Base-by-base conservation (phyloP, 768 basidiomycete species). In the Macrolepiota dolichaula region DNA sequence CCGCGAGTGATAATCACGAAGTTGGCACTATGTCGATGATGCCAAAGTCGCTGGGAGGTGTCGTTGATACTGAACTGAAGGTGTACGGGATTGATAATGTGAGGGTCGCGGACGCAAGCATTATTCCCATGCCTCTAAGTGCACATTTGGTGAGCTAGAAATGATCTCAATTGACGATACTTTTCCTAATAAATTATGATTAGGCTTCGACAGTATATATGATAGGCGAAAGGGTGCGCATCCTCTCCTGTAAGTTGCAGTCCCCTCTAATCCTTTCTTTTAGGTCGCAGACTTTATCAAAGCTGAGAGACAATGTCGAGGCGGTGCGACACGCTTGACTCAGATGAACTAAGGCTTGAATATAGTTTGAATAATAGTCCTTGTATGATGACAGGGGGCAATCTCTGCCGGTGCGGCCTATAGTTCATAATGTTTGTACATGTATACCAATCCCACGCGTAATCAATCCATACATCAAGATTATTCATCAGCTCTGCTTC, bases 11-110 rank as follows among this genome's bases (percentile, higher is more conserved):
- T 54, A 72, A 73, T 42, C 74, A 77, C 58, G 72, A 71, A 24
- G 68, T 73, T 25, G 75, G 78, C 6, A 74, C 78, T 3, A 60
- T 74, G 57, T 67, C 75, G 10, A 79, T 81, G 77, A 67, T 78
- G 68, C 78, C 79, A 9, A 63, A 61, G 54, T 70, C 70, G 25
- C 58, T 73, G 37, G 79, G 79, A 1, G 76, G 77, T 0, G 75
- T 76, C 12, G 77, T 78, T 1, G 73, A 76, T 59, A 65, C 71
- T 9, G 49, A 65, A n/a, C 62, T 78, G 55, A 71, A 59, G 58
- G 71, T 78, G 2, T 76, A 78, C 65, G 77, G 75, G 5, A 69
- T 69, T 4, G 59, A 57, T 13, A 77, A 77, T 51, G 69, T 76
- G 4, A 67, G 76, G 7, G 73, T 76, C 44, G 73, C 53, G 68